phyloP scores from a whole-genome alignment of 208 protist genomes.

The Trypanosoma boissoni region DNA sequence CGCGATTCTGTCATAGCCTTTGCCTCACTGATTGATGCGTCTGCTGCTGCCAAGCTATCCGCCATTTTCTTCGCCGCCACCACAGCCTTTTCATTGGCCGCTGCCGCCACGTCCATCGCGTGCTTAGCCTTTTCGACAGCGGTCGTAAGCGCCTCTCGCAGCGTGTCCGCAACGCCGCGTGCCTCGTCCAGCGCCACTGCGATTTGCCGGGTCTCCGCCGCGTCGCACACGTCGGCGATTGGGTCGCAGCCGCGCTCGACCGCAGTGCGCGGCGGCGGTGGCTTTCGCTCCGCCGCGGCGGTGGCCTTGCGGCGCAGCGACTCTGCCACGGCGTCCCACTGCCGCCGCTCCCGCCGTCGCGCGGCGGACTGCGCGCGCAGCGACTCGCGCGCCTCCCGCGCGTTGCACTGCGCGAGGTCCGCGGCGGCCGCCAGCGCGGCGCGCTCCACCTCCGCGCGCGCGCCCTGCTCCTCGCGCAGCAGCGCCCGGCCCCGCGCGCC shows the following conservation, averaged over 20 bases:
- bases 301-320: slow-evolving; percentile 1
- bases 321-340: slow-evolving; percentile 7
- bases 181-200: background rate
- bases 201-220: background rate
- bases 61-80: slow-evolving; percentile 12
- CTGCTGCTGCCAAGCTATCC: slow-evolving; percentile 24
- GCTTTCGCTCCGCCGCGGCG: background rate
- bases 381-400: slow-evolving; percentile 20
- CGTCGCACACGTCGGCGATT: background rate
- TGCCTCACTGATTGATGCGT: no score
- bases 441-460: slow-evolving; percentile 20
- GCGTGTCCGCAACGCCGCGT: background rate
- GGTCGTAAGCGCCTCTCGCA: background rate
- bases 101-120: slow-evolving; percentile 19
- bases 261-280: background rate
- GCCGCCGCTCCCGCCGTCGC: slow-evolving; percentile 24
- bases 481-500: slow-evolving; percentile 6
- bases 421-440: background rate
- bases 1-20: no score
- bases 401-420: background rate
- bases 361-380: slow-evolving; percentile 34
- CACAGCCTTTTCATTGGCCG: slow-evolving; percentile 7
- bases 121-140: slow-evolving; percentile 10
- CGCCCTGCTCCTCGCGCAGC: slow-evolving; percentile 16
- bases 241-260: background rate